phyloP scores from a whole-genome alignment of 345 rosid species.

The Conringia planisiliqua region DNA sequence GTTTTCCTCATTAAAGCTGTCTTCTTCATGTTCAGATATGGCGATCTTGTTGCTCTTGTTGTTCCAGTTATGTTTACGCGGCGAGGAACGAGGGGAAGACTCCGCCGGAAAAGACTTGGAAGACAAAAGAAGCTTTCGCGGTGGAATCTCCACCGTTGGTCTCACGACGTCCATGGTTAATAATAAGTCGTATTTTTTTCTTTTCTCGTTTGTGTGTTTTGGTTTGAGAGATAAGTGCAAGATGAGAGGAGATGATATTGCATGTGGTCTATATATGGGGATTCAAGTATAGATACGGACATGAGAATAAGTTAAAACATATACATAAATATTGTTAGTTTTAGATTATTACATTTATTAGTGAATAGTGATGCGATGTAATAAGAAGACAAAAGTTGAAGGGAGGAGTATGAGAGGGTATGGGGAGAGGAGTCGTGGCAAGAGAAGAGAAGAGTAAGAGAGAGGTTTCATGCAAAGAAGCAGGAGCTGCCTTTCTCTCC shows the following conservation, averaged over 20 bases:
- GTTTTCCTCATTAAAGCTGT: background rate
- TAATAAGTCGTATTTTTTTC: background rate
- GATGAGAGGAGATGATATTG: background rate
- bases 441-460: constrained; percentile 20
- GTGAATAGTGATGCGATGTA: constrained; percentile 9
- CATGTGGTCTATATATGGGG: constrained; percentile 16
- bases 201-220: constrained; percentile 2
- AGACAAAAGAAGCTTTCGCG: constrained; percentile 30
- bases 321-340: background rate
- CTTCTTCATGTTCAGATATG: constrained; percentile 19
- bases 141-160: constrained; percentile 35
- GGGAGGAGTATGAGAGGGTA: constrained; percentile 24
- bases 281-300: constrained; percentile 20
- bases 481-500: constrained; percentile 38
- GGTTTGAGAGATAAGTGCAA: background rate
- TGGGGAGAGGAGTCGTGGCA: constrained; percentile 33
- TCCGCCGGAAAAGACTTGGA: constrained; percentile 23
- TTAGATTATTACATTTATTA: background rate
- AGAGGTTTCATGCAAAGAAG: constrained; percentile 39
- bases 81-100: constrained; percentile 25
- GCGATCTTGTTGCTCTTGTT: constrained; percentile 21
- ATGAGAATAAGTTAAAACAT: constrained; percentile 23
- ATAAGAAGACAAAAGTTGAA: constrained; percentile 24
- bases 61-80: constrained; percentile 34
- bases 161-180: constrained; percentile 26